Conservation (phyloP, 331 rosid genomes). For the Pyracantha coccinea region DNA sequence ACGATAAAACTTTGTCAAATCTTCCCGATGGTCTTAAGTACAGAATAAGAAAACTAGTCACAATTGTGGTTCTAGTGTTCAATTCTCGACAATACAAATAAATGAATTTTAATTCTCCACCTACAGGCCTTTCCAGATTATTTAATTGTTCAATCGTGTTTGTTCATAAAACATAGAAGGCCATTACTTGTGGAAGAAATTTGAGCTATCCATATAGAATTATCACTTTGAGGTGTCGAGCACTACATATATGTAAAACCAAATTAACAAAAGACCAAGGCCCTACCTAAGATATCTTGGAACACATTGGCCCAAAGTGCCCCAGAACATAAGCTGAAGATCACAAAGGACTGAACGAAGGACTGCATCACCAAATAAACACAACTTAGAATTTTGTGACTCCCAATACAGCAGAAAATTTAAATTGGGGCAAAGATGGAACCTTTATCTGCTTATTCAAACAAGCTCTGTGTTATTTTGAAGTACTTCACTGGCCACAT, state of each 20-base stretch:
- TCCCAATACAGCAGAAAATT: conserved; percentile 18
- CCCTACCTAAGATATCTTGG: conserved; percentile 55
- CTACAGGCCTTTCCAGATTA: background rate
- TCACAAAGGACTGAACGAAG: conserved; percentile 70
- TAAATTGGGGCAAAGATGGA: conserved; percentile 6
- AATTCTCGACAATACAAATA: background rate
- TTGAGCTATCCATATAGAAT: background rate
- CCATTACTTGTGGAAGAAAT: background rate
- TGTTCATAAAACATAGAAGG: background rate
- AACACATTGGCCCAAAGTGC: conserved; percentile 80
- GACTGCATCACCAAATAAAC: conserved; percentile 51
- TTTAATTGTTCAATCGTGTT: background rate
- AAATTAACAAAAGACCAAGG: background rate
- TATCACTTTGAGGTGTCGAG: background rate
- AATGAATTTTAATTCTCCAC: background rate
- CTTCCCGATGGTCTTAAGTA: background rate
- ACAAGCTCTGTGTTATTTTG: conserved; percentile 41
- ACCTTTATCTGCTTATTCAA: conserved; percentile 69
- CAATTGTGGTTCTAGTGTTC: background rate
- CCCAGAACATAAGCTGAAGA: conserved; percentile 66
- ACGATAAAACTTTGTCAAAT: background rate
- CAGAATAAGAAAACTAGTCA: background rate
- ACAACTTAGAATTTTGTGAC: conserved; percentile 27
- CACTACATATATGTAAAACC: background rate
- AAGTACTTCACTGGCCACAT: conserved; percentile 68